phyloP scores from a whole-genome alignment of 1,139 yeast genomes.

The Lipomyces yarrowii region DNA sequence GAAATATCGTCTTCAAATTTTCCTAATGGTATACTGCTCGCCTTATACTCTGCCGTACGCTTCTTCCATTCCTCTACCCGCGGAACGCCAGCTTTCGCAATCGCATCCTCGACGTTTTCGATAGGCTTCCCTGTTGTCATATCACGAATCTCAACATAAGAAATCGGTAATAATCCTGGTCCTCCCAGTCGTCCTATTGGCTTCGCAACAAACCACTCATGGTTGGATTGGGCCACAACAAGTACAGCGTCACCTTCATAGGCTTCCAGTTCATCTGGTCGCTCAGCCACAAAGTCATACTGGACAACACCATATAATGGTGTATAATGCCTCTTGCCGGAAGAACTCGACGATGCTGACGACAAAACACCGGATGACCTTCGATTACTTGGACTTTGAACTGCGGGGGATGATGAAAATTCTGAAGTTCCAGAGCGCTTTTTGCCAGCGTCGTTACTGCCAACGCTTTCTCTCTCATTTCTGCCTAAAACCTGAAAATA shows the following conservation, averaged over 20 bases:
- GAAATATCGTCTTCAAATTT: slow-evolving; percentile 42
- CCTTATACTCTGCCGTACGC: slow-evolving; percentile 88
- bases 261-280: slow-evolving; percentile 84
- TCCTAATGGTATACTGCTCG: slow-evolving; percentile 82
- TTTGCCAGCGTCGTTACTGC: slow-evolving; percentile 12
- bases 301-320: slow-evolving; percentile 67
- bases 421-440: slow-evolving; percentile 16
- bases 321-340: slow-evolving; percentile 19
- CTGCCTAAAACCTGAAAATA: slow-evolving; percentile 72
- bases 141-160: slow-evolving; percentile 85
- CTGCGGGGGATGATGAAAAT: slow-evolving; percentile 8
- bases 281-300: slow-evolving; percentile 86
- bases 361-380: slow-evolving; percentile 15
- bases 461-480: slow-evolving; percentile 29
- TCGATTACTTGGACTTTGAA: background rate
- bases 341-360: slow-evolving; percentile 21
- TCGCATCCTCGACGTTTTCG: slow-evolving; percentile 54
- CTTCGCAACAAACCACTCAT: slow-evolving; percentile 97
- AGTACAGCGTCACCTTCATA: slow-evolving; percentile 85
- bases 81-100: slow-evolving; percentile 71
- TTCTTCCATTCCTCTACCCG: slow-evolving; percentile 95
- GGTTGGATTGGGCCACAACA: slow-evolving; percentile 93
- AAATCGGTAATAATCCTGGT: slow-evolving; percentile 92
- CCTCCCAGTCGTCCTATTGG: slow-evolving; percentile 95
- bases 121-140: slow-evolving; percentile 61